Evolutionary conservation across 257 asterid species (phyloP).

Genomic region (Solanum pennellii): DNA sequence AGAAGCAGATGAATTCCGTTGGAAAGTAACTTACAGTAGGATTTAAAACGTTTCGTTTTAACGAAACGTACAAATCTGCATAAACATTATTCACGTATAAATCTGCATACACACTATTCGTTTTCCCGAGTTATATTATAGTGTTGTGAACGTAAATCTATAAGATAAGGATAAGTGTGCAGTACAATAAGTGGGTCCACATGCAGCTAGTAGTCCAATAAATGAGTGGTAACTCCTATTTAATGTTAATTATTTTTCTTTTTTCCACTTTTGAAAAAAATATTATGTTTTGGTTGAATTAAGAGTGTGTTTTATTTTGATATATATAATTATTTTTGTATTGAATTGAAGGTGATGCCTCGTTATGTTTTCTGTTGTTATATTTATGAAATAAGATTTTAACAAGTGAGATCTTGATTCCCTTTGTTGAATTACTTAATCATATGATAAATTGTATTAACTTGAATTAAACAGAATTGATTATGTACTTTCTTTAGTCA

Average conservation of each 20-base stretch:
- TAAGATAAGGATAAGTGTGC: not conserved
- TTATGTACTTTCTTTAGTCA: too few relatives aligned
- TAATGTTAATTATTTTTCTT: not conserved
- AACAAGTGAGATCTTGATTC: not conserved
- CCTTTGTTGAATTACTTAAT: too few relatives aligned
- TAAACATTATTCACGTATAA: not conserved
- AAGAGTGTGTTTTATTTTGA: not conserved
- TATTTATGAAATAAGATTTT: not conserved
- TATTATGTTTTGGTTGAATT: not conserved
- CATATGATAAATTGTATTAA: not conserved
- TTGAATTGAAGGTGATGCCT: not conserved
- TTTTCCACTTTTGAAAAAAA: not conserved
- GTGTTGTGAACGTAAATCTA: too few relatives aligned
- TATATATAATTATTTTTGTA: not conserved
- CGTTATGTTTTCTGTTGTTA: not conserved
- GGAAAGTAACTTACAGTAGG: slow-evolving; percentile 5
- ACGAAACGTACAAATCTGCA: not conserved
- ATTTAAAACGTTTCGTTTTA: not conserved
- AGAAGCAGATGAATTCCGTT: not conserved
- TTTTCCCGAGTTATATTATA: too few relatives aligned
- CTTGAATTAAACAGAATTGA: too few relatives aligned
- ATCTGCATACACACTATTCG: not conserved
- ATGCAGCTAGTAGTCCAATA: not conserved
- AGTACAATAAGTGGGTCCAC: not conserved
- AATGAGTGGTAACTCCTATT: not conserved